Evolutionary conservation across 495 filamentous ascomycete species (phyloP).

Genomic region (Xylaria telfairii): DNA sequence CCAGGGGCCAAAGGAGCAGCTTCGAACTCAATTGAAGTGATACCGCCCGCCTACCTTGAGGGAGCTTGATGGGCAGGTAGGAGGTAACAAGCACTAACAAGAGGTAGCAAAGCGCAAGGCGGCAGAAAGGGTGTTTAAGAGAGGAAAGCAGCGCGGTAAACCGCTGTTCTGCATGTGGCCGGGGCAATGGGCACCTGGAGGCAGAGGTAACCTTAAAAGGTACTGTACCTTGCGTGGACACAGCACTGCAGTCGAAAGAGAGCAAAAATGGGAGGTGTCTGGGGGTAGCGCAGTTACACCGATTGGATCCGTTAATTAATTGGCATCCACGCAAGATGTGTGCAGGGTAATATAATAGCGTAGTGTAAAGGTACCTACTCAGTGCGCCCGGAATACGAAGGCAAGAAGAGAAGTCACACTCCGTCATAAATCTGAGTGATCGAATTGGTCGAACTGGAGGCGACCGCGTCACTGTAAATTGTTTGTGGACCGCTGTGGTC

Average conservation of each 20-base stretch:
- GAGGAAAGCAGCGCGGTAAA: neutral
- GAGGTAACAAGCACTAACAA: neutral
- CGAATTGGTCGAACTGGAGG: slow-evolving; percentile 1
- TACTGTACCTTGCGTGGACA: neutral
- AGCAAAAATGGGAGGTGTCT: neutral
- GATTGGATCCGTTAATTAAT: neutral
- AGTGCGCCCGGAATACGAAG: slow-evolving; percentile 9
- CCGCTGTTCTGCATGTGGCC: neutral
- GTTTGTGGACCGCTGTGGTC: neutral
- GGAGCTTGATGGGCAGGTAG: slow-evolving; percentile 4
- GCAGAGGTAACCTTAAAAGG: neutral
- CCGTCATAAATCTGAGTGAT: neutral
- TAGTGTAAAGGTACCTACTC: too few species aligned
- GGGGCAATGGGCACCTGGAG: neutral
- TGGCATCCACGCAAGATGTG: neutral
- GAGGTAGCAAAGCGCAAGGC: neutral
- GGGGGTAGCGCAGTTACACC: neutral
- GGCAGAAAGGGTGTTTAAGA: neutral
- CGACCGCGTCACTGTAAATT: slow-evolving; percentile 21
- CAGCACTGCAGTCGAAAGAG: neutral
- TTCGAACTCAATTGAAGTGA: neutral
- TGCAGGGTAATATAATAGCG: neutral
- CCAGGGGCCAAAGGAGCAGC: neutral
- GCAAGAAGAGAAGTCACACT: neutral
- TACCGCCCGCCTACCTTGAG: neutral